phyloP scores from a whole-genome alignment of 805 yeast species.

The Starmerella apicola region DNA sequence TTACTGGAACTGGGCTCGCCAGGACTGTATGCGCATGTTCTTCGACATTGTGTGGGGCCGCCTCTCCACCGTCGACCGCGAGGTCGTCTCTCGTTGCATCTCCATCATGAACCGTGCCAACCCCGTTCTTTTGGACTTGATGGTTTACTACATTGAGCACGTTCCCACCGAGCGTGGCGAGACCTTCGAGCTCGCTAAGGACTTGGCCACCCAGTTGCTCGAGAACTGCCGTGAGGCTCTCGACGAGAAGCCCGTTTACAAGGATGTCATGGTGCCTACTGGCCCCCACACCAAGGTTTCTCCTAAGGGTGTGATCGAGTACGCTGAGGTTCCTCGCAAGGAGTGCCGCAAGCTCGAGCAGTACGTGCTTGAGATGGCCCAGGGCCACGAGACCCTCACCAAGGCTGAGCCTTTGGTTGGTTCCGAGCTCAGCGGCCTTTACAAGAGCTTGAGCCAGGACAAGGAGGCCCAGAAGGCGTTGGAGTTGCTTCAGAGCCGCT shows the following conservation, averaged over 20 bases:
- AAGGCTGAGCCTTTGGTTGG: constrained; percentile 29
- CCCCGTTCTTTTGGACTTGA: constrained; percentile 83
- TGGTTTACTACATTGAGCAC: constrained; percentile 87
- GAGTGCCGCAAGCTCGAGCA: constrained; percentile 90
- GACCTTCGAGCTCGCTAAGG: constrained; percentile 81
- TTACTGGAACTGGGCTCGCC: constrained; percentile 99
- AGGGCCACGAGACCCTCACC: constrained; percentile 71
- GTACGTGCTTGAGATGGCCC: constrained; percentile 92
- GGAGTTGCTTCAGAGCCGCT: constrained; percentile 20
- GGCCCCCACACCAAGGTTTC: constrained; percentile 89
- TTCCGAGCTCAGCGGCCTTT: constrained; percentile 33
- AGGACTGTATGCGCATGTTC: constrained; percentile 85
- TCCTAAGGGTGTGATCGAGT: constrained; percentile 73
- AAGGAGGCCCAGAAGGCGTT: constrained; percentile 21
- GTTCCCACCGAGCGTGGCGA: constrained; percentile 79
- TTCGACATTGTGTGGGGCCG: constrained; percentile 94
- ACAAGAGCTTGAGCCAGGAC: constrained; percentile 15
- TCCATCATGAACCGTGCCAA: constrained; percentile 95
- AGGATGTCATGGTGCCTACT: constrained; percentile 87
- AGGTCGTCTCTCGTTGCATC: constrained; percentile 90
- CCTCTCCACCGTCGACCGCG: constrained; percentile 80
- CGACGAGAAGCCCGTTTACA: constrained; percentile 77
- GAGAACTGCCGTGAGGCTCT: constrained; percentile 87
- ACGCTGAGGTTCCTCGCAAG: constrained; percentile 76
- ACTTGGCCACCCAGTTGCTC: constrained; percentile 82